Percentiles rank a stretch among this genome's conserved stretches.
These are phyloP conservation scores for Protomyces gravidus DNA, from an alignment of 1,139 yeast species.

Conservation along the genomic window DNA sequence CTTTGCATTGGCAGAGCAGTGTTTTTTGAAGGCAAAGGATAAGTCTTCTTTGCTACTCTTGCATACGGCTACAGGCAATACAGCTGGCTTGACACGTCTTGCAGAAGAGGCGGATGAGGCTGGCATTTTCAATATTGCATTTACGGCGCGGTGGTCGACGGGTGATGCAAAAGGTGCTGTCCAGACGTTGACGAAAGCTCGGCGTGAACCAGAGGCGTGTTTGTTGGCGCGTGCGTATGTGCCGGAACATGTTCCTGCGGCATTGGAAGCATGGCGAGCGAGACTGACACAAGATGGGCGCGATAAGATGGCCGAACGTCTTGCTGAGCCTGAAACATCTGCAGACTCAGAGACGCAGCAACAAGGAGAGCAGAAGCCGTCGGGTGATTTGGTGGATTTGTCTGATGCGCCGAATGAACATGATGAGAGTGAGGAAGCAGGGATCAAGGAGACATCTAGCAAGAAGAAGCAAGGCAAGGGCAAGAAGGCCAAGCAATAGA, in stretches of 20 bases:
- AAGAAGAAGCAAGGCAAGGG: background rate
- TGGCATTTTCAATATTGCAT: constrained; percentile 86
- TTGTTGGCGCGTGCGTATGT: constrained; percentile 70
- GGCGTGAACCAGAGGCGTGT: constrained; percentile 79
- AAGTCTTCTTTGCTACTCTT: constrained; percentile 74
- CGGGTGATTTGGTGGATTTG: background rate
- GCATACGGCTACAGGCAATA: constrained; percentile 75
- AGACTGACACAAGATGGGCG: background rate
- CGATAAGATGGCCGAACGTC: constrained; percentile 7
- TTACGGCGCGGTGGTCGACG: constrained; percentile 83
- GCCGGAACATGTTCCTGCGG: constrained; percentile 13
- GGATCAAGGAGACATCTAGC: background rate
- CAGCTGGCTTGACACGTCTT: constrained; percentile 53
- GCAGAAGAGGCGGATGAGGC: constrained; percentile 61
- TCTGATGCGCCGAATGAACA: background rate
- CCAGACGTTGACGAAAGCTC: constrained; percentile 62
- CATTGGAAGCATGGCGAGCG: constrained; percentile 4
- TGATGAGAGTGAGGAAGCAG: no score
- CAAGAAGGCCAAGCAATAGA: background rate
- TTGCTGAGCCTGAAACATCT: background rate
- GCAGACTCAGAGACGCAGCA: background rate
- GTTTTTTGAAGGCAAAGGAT: constrained; percentile 78
- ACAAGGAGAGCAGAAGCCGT: background rate
- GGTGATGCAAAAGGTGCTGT: constrained; percentile 66
- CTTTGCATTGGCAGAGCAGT: constrained; percentile 70